Evolutionary conservation across 2,329 filamentous ascomycete species (phyloP).

Genomic region (Scedosporium aurantiacum): DNA sequence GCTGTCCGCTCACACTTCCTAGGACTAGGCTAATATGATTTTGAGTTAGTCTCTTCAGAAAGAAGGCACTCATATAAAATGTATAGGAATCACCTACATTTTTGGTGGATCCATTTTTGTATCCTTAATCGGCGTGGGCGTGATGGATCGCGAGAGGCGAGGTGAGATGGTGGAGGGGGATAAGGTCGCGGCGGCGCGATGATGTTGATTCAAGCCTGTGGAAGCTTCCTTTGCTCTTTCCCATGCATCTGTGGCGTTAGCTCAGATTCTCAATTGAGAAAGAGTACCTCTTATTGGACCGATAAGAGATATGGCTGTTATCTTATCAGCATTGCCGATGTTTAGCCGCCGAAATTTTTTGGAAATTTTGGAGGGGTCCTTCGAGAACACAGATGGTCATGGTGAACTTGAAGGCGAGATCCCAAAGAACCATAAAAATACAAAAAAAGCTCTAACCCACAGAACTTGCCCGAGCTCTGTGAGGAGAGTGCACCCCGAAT

Average conservation of each 20-base stretch:
- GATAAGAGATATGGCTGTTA: conserved; percentile 7
- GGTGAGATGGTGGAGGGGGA: background rate
- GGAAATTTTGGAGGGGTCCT: background rate
- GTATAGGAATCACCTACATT: conserved; percentile 25
- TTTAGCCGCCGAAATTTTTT: conserved; percentile 10
- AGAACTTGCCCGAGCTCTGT: background rate
- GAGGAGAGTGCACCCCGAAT: conserved; percentile 12
- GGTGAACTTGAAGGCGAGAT: background rate
- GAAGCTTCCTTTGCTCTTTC: too few species aligned
- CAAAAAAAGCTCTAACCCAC: background rate
- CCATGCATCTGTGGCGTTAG: too few species aligned
- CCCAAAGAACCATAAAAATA: background rate
- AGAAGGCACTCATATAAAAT: background rate
- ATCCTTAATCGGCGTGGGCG: background rate
- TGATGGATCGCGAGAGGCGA: background rate
- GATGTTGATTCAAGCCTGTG: too few species aligned
- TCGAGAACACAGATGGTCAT: background rate
- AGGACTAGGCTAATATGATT: conserved; percentile 55
- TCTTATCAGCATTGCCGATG: conserved; percentile 12
- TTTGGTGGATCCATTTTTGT: conserved; percentile 34
- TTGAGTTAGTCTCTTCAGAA: conserved; percentile 9
- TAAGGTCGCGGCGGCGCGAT: too few species aligned
- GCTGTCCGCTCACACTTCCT: conserved; percentile 70
- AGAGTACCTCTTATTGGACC: conserved; percentile 6
- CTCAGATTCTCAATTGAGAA: too few species aligned